A percentile compares a stretch with the other conserved stretches of the same genome.
Conservation (phyloP, 805 yeast genomes). For the Sugiyamaella marilandica region DNA sequence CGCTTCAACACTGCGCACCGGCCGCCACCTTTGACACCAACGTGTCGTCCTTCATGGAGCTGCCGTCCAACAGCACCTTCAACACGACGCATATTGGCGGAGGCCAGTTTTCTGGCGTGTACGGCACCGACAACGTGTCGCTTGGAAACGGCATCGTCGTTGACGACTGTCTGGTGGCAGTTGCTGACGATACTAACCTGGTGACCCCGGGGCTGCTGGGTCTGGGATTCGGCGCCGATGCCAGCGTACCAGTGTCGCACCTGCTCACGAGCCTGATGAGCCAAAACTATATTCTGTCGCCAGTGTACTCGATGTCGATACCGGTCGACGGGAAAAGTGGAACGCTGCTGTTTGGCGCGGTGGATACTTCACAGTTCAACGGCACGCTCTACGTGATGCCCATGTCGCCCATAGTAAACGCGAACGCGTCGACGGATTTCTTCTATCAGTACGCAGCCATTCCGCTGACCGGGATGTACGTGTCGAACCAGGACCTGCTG, state of each 20-base stretch:
- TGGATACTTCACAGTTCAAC: slow-evolving; percentile 18
- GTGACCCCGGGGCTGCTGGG: slow-evolving; percentile 13
- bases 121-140: slow-evolving; percentile 12
- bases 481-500: slow-evolving; percentile 7
- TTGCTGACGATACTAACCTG: slow-evolving; percentile 7
- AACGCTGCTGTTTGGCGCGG: slow-evolving; percentile 23
- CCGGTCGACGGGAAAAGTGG: slow-evolving; percentile 12
- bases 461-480: slow-evolving; percentile 12
- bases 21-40: slow-evolving; percentile 1
- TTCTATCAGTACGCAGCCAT: slow-evolving; percentile 14
- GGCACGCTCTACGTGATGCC: slow-evolving; percentile 20
- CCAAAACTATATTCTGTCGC: slow-evolving; percentile 5
- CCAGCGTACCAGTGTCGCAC: neutral
- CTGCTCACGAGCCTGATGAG: neutral
- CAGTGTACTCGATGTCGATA: slow-evolving; percentile 11
- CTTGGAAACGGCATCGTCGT: slow-evolving; percentile 2
- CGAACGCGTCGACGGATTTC: neutral
- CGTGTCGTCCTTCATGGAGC: neutral
- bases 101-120: slow-evolving; percentile 10
- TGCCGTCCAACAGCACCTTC: slow-evolving; percentile 3
- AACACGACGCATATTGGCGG: slow-evolving; percentile 9
- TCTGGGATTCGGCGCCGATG: slow-evolving; percentile 10
- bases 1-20: slow-evolving; percentile 2
- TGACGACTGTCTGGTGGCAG: slow-evolving; percentile 9
- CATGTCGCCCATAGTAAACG: slow-evolving; percentile 6